Evolutionary conservation across 495 filamentous ascomycete species (phyloP).

Genomic region (Gamarada debralockiae): DNA sequence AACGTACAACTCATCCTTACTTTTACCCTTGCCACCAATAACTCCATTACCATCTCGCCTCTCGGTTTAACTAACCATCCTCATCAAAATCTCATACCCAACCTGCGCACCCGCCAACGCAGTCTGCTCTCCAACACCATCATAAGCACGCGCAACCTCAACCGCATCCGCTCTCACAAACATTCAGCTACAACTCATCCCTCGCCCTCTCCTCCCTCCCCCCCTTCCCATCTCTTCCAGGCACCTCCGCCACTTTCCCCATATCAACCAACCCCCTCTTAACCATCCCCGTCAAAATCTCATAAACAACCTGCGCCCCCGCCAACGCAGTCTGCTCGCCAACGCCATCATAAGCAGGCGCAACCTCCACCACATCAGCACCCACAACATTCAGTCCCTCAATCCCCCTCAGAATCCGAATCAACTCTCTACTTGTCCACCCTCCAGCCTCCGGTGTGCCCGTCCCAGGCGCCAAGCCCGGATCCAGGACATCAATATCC

Average conservation of each 20-base stretch:
- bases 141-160: slow-evolving; percentile 83
- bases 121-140: slow-evolving; percentile 78
- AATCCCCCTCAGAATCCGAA: slow-evolving; percentile 63
- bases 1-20: too few species aligned
- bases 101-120: slow-evolving; percentile 80
- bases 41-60: too few species aligned
- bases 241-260: slow-evolving; percentile 30
- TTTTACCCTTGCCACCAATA: too few species aligned
- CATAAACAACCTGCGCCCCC: slow-evolving; percentile 78
- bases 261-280: slow-evolving; percentile 55
- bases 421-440: slow-evolving; percentile 71
- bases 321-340: slow-evolving; percentile 82
- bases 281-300: slow-evolving; percentile 78
- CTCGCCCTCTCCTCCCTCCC: slow-evolving; percentile 37
- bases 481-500: slow-evolving; percentile 75
- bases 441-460: slow-evolving; percentile 73
- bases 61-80: too few species aligned
- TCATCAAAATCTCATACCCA: slow-evolving; percentile 76
- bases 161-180: slow-evolving; percentile 77
- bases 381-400: slow-evolving; percentile 70
- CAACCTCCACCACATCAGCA: slow-evolving; percentile 81
- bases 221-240: slow-evolving; percentile 21
- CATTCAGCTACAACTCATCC: background rate
- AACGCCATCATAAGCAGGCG: slow-evolving; percentile 78
- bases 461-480: slow-evolving; percentile 66